Base-by-base conservation (phyloP, 2,329 filamentous ascomycete species). In the Nannizziopsis arthrosporioides region DNA sequence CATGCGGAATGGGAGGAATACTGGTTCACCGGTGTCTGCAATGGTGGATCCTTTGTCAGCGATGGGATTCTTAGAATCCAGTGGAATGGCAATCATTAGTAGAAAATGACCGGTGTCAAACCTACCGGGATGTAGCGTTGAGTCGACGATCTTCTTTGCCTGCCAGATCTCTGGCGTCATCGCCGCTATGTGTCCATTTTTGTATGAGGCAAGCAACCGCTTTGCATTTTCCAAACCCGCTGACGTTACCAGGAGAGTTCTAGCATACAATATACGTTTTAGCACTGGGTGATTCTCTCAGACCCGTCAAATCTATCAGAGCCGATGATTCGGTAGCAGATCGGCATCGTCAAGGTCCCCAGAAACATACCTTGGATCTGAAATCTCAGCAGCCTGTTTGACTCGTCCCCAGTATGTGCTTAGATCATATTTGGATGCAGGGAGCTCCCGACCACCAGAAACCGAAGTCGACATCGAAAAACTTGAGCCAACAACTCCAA, bases 101-200 rank as follows among this genome's bases (percentile, higher is more conserved):
- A n/a, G 11, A 36, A 12, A 12, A 12, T 12, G 14, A 15, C 9
- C 34, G 3, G 4, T 12, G 14, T 4, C 15, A 40, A 15, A 48
- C 38, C 56, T 79, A 93, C 88, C 88, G 56, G 92, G 92, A 65
- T 98, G 92, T 55, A 98, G 70, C 11, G 92, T 98, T 52, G 92
- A 90, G 68, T 98, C 92, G 49, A 96, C 85, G 56, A 94, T 81
- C 75, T 95, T 95, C 77, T 98, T 98, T 39, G 92, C 92, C 54
- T 78, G 73, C 92, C 92, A 98, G 58, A 98, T 71, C 59, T 94
- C 85, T 1, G 86, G 82, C 14, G 82, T 94, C 87, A 96, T 94
- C 47, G 78, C 70, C 9, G 40, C 57, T 52, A 85, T 72, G 67
- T 85, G 79, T 56, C 88, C 89, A 60, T 81, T 80, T 74, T 95